These are phyloP conservation scores for Amoebophrya sp. DNA, from an alignment of 169 alveolate genomes.

Conservation along the genomic window DNA sequence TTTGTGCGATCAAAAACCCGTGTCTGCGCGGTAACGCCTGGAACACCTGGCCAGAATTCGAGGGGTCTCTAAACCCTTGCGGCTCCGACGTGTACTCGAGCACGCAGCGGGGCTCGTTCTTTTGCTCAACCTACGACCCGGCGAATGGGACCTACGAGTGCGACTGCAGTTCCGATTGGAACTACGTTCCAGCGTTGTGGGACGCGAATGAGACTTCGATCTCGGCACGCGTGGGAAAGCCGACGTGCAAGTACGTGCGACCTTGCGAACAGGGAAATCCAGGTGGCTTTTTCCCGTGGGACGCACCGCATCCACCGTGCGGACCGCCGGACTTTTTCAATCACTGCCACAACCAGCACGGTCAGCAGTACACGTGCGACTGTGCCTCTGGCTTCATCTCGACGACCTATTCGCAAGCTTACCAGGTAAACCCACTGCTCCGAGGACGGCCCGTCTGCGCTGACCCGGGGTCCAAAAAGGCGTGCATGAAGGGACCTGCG, in stretches of 20 bases:
- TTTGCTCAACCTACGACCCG: not conserved
- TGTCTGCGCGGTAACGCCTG: not conserved
- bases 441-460: not conserved
- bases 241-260: not conserved
- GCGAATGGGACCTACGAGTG: not conserved
- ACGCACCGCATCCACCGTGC: not conserved
- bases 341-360: not conserved
- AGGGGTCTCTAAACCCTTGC: not conserved
- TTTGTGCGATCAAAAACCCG: not conserved
- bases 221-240: not conserved
- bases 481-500: not conserved
- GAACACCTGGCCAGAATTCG: not conserved
- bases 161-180: not conserved
- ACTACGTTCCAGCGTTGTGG: not conserved
- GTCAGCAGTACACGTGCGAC: not conserved
- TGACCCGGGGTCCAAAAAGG: not conserved
- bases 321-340: not conserved
- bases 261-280: not conserved
- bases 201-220: not conserved
- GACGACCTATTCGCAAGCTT: not conserved
- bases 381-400: not conserved
- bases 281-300: not conserved
- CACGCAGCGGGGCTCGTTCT: not conserved
- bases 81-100: not conserved
- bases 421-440: too few relatives aligned